Conservation (phyloP, 306 rosid genomes). For the Carpinus viminea region DNA sequence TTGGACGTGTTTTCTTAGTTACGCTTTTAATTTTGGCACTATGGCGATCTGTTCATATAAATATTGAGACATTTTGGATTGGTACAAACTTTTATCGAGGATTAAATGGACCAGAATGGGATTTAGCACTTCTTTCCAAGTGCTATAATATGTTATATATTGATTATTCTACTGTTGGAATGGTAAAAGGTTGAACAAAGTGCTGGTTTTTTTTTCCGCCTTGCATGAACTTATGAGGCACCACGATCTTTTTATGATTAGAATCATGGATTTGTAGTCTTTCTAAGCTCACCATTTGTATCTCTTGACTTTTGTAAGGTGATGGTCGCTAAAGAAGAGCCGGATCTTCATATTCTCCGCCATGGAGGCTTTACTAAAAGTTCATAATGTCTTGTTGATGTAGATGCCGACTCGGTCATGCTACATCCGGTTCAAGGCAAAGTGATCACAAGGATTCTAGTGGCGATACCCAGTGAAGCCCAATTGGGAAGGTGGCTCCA, state of each 20-base stretch:
- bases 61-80: background rate
- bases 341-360: conserved; percentile 50
- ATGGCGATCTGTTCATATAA: background rate
- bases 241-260: background rate
- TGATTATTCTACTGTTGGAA: background rate
- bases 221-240: background rate
- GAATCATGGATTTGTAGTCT: background rate
- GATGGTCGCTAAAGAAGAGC: conserved; percentile 65
- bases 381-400: conserved; percentile 54
- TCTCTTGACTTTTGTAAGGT: conserved; percentile 39
- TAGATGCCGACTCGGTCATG: conserved; percentile 44
- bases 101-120: background rate
- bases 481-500: too few relatives aligned
- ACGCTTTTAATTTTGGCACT: background rate
- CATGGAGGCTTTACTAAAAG: conserved; percentile 59
- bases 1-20: background rate
- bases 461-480: too few relatives aligned
- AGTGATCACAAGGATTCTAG: too few relatives aligned
- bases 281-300: conserved; percentile 21
- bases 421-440: conserved; percentile 34
- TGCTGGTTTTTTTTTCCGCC: background rate
- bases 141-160: background rate
- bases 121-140: background rate
- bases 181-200: background rate
- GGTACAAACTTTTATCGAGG: too few relatives aligned